These are phyloP conservation scores for Psilocybe subaeruginosa DNA, from an alignment of 768 basidiomycete genomes.

Conservation along the genomic window DNA sequence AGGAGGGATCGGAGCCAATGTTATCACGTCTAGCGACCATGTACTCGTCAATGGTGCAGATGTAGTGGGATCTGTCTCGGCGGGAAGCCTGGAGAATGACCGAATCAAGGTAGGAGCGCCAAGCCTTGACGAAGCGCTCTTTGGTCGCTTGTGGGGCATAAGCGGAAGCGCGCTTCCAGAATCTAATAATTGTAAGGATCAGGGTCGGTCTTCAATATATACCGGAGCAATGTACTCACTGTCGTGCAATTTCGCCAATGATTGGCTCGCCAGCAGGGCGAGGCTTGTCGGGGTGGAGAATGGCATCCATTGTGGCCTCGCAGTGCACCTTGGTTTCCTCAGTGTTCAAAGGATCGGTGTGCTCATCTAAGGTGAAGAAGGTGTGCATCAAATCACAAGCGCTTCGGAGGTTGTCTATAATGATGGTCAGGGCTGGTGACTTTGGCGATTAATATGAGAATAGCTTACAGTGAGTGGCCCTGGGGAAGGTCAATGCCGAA, in stretches of 20 bases:
- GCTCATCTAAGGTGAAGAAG: conserved; percentile 13
- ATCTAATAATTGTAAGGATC: not conserved
- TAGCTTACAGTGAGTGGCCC: conserved; percentile 4
- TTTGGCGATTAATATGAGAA: not conserved
- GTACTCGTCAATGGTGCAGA: conserved; percentile 15
- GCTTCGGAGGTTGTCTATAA: conserved; percentile 8
- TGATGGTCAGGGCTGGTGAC: not conserved
- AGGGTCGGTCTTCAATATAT: not conserved
- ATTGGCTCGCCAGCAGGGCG: not conserved
- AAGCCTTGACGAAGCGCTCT: conserved; percentile 11
- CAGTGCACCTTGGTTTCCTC: not conserved
- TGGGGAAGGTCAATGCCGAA: conserved; percentile 6
- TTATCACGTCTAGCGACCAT: conserved; percentile 12
- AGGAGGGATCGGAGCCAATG: conserved; percentile 10
- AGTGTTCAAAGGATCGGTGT: conserved; percentile 7
- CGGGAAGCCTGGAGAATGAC: conserved; percentile 11
- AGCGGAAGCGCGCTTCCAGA: conserved; percentile 9
- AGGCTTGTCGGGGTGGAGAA: conserved; percentile 2
- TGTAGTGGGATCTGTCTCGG: conserved; percentile 9
- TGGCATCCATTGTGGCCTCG: conserved; percentile 9
- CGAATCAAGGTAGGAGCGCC: conserved; percentile 9
- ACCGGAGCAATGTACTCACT: not conserved
- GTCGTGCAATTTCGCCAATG: conserved; percentile 2
- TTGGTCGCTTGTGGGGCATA: conserved; percentile 3
- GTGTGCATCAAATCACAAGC: conserved; percentile 15